Base-by-base conservation (phyloP, 1,139 yeast genomes). In the Debaryomyces sp. region DNA sequence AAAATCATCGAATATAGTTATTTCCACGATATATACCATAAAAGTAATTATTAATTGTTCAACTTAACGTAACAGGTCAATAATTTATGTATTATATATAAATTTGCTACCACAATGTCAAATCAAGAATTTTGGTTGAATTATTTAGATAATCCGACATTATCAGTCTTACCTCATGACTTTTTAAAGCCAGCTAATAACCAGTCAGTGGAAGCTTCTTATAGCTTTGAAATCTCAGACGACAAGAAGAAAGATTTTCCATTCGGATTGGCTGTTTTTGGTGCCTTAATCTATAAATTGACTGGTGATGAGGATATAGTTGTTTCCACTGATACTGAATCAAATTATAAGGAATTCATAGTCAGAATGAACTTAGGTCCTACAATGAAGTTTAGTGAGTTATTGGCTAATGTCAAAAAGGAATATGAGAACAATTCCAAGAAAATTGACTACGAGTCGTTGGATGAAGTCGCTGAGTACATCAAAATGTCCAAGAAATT, bases 231-330 rank as follows among this genome's bases (percentile, higher is more conserved):
- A 9, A 55, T 83, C 8, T 10, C 74, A 75, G 26, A 15, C 15
- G 48, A 62, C 1, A 44, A 55, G 2, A 50, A 58, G 17, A 46
- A 52, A 3, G 64, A 58, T 38, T 88, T 86, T 63, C 64, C 77
- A 27, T 67, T 79, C 18, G 84, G 86, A 0, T 75, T 90, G 50
- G 75, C 96, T n/a, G 81, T 81, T 1, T 89, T 86, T 71, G 82
- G 87, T 24, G 82, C 87, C 1, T 75, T 94, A 49, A 77, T 89
- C 35, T 86, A 81, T 67, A 80, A 98, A 63, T 75, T 89, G 48
- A 87, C 97, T 5, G 98, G 97, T 24, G 98, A 94, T 63, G 97
- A 91, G 55, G 98, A 94, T 61, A 84, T 94, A 47, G 85, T 88
- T n/a, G 71, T 94, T 53, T 90, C 96, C 24, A 82, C 95, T 1